Evolutionary conservation across 108 stramenopile genomes (phyloP), one percentile per base, ranked within the genome.

Genomic region (Fistulifera solaris): DNA sequence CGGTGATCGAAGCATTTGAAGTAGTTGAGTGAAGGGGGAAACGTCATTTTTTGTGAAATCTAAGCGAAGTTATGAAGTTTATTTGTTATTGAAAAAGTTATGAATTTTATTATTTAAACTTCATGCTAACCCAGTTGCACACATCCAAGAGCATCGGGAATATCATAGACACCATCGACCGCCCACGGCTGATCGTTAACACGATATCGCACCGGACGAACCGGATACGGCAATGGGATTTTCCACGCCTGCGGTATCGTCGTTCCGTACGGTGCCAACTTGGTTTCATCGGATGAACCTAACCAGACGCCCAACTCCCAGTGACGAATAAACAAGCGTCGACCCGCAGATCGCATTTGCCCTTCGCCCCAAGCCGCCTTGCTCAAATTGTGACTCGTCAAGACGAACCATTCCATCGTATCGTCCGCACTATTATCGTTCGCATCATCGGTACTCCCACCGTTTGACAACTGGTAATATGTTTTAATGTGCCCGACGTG

Each of bases 281-380:
- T 0, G 15, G 47, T 51, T 0, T 42, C 59, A 13, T 65, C 68
- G 3, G 81, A 44, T 14, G 82, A 72, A 22, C 79, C 69, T 8
- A 88, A n/a, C 52, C 82, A 80, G 0, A 85, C 71, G 16, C 83
- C 83, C 48, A 89, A 59, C 51, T 89, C 87, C 83, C 83, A 89
- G 61, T 73, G 68, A 19, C 63, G 54, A 8, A 84, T 57, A 38
- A 68, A 69, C 11, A 83, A 50, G 12, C 55, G 40, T 46, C 64
- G 51, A n/a, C 69, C 75, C 18, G 52, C 42, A 7, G 23, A 2
- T 26, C 11, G 50, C 23, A 76, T 78, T 48, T 75, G 73, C 3
- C 75, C 26, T 55, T 82, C 73, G 16, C 87, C 87, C 83, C 77
- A 81, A 1, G 87, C 87, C 6, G 81, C 79, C 31, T 74, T 82